These are phyloP conservation scores for Penicillium steckii DNA, from an alignment of 495 filamentous ascomycete species.

Conservation along the genomic window DNA sequence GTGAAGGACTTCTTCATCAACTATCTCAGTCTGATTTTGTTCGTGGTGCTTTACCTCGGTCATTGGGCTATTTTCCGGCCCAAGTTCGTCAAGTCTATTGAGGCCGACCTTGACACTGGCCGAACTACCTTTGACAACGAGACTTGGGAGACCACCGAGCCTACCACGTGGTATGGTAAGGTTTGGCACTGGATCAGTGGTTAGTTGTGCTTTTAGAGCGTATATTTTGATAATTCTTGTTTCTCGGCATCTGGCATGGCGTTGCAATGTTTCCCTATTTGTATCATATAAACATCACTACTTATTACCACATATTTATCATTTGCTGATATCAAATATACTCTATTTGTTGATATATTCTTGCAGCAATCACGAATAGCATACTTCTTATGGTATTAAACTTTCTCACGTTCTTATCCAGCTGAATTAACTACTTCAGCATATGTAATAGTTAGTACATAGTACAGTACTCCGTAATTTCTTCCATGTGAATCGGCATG, in stretches of 20 bases:
- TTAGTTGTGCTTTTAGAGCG: conserved; percentile 5
- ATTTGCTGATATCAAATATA: too few relatives aligned
- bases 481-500: conserved; percentile 26
- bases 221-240: conserved; percentile 5
- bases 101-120: conserved; percentile 52
- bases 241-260: conserved; percentile 10
- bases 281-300: neutral
- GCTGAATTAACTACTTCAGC: neutral
- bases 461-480: too few relatives aligned
- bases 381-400: neutral
- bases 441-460: neutral
- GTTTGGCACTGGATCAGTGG: conserved; percentile 22
- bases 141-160: conserved; percentile 43
- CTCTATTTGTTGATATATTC: too few relatives aligned
- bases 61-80: conserved; percentile 54
- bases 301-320: neutral
- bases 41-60: conserved; percentile 54
- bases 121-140: conserved; percentile 39
- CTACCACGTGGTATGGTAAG: conserved; percentile 42
- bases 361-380: neutral
- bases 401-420: neutral
- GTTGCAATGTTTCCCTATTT: neutral
- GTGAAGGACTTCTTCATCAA: conserved; percentile 58
- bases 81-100: conserved; percentile 38
- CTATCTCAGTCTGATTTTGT: conserved; percentile 63